Evolutionary conservation across 768 basidiomycete genomes (phyloP), one percentile per base, ranked within the genome.

Genomic region (Mycena chlorophos): DNA sequence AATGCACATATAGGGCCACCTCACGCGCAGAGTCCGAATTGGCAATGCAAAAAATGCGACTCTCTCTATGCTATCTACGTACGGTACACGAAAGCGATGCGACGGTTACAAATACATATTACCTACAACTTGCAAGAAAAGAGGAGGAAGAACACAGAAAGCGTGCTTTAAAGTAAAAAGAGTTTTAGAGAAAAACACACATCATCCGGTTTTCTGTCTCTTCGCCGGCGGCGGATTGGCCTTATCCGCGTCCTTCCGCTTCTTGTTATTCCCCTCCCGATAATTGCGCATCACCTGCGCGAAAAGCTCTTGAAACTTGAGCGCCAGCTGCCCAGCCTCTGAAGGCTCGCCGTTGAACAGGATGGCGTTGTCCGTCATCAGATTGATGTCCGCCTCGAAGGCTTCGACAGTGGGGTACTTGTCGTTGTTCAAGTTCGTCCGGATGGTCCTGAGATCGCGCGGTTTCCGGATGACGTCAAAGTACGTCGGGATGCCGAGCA

Each of bases 281-380:
- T 77, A 78, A 25, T 65, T 65, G 49, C 68, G 72, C 63, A 85
- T 55, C 60, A 88, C 67, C 49, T 86, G 84, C 61, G 73, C 80
- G 62, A 81, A 74, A 59, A 79, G 82, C 49, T 79, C 74, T 43
- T 74, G 75, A 46, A 87, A 65, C 27, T 68, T 64, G n/a, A 72
- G 63, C 6, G 89, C 81, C 34, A 88, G 72, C 39, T 73, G 66
- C 16, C 87, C 91, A n/a, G 92, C 89, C 54, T 91, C 88, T 2
- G 89, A 90, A 42, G 87, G 85, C 2, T 75, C 74, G 0, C 89
- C 89, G 62, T 98, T 98, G 79, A 97, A 98, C 51, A 79, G 82
- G 68, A 89, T 81, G 16, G 95, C 92, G 66, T 98, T 98, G 56
- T 82, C 74, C 55, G 92, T 71, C 94, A 98, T 96, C 39, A 95